Conservation (phyloP, 2,329 filamentous ascomycete species). For the Thermoascus crustaceus region DNA sequence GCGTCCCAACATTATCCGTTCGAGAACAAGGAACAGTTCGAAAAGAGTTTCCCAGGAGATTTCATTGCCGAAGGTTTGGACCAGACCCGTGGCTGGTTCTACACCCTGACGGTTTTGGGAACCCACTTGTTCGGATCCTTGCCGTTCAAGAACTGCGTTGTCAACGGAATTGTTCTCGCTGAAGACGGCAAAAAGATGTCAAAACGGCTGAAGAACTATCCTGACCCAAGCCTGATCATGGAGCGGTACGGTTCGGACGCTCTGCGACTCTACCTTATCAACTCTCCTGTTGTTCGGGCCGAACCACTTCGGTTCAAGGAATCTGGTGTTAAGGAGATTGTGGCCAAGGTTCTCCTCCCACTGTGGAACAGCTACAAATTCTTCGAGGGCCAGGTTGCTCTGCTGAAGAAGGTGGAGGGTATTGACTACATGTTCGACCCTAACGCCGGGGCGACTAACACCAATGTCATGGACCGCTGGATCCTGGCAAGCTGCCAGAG, state of each 20-base stretch:
- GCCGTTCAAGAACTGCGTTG: conserved; percentile 93
- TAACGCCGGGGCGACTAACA: conserved; percentile 63
- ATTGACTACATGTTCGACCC: conserved; percentile 74
- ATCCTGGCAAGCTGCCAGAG: conserved; percentile 89
- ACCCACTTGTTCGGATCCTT: conserved; percentile 77
- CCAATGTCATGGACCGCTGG: conserved; percentile 94
- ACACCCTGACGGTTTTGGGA: conserved; percentile 80
- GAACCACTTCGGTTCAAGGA: conserved; percentile 91
- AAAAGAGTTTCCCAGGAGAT: conserved; percentile 77
- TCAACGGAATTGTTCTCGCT: conserved; percentile 87
- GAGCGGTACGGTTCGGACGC: conserved; percentile 85
- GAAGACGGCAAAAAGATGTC: conserved; percentile 99
- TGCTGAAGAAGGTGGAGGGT: conserved; percentile 77
- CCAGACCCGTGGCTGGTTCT: conserved; percentile 95
- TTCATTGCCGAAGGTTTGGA: conserved; percentile 92
- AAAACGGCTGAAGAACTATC: conserved; percentile 93
- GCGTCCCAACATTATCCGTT: conserved; percentile 88
- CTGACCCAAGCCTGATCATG: conserved; percentile 76
- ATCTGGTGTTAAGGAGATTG: conserved; percentile 84
- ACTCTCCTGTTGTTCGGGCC: conserved; percentile 87
- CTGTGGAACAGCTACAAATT: conserved; percentile 98
- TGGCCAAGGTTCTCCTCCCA: conserved; percentile 81
- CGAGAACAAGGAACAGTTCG: conserved; percentile 73
- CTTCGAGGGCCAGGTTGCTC: conserved; percentile 77
- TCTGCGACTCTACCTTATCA: conserved; percentile 89